A percentile compares a stretch with the other conserved stretches of the same genome.
These are phyloP conservation scores for Xylariales sp. DNA, from an alignment of 2,329 filamentous ascomycete genomes.

Conservation along the genomic window DNA sequence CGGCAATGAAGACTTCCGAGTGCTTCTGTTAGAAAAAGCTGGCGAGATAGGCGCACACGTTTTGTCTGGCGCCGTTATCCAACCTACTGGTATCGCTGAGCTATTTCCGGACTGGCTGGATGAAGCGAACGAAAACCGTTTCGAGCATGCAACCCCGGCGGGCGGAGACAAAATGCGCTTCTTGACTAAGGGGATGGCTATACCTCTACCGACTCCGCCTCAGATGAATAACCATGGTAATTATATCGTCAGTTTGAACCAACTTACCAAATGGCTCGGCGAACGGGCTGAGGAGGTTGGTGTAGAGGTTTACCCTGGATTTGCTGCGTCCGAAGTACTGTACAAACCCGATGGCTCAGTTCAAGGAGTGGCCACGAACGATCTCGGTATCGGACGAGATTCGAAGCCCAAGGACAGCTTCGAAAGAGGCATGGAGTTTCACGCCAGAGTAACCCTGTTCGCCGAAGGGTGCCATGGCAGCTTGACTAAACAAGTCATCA, in stretches of 20 bases:
- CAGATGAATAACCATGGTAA: slow-evolving; percentile 99
- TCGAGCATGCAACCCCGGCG: slow-evolving; percentile 82
- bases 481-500: slow-evolving; percentile 88
- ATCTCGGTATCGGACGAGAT: slow-evolving; percentile 76
- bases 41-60: slow-evolving; percentile 94
- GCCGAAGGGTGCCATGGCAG: slow-evolving; percentile 95
- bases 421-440: slow-evolving; percentile 97
- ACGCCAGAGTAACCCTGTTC: slow-evolving; percentile 85
- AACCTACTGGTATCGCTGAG: slow-evolving; percentile 83
- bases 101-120: slow-evolving; percentile 90
- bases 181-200: slow-evolving; percentile 72
- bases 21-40: slow-evolving; percentile 89
- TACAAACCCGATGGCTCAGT: slow-evolving; percentile 85
- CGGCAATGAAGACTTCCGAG: slow-evolving; percentile 92
- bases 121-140: slow-evolving; percentile 81
- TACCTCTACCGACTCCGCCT: slow-evolving; percentile 82
- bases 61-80: slow-evolving; percentile 89
- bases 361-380: slow-evolving; percentile 91
- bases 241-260: slow-evolving; percentile 93
- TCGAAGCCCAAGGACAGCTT: slow-evolving; percentile 87
- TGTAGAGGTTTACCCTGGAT: slow-evolving; percentile 94
- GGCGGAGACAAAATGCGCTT: slow-evolving; percentile 87
- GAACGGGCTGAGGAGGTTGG: slow-evolving; percentile 95
- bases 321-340: slow-evolving; percentile 88
- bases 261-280: slow-evolving; percentile 92